Evolutionary conservation across 345 rosid species (phyloP).

Genomic region (Boechera stricta): DNA sequence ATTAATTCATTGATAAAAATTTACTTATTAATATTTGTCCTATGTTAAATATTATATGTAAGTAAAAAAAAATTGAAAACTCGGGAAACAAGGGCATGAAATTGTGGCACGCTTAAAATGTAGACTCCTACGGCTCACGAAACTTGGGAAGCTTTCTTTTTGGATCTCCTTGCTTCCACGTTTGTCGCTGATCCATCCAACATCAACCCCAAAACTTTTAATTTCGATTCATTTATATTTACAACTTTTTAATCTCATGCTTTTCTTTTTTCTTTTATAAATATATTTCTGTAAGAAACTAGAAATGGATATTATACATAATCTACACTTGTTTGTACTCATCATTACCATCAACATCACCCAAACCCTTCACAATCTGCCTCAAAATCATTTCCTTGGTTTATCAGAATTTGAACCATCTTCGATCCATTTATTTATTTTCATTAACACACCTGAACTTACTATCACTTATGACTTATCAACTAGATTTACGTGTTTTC

Average conservation of each 20-base stretch:
- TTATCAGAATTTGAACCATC: no score
- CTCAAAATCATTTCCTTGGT: no score
- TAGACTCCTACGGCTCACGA: constrained; percentile 35
- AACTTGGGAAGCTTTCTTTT: constrained; percentile 37
- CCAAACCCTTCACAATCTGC: no score
- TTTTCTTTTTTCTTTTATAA: neutral
- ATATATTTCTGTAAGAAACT: no score
- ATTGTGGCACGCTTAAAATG: constrained; percentile 42
- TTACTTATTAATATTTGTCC: neutral
- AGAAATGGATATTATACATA: no score
- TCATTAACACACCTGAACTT: no score
- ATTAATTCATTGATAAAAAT: neutral
- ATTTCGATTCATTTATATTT: neutral
- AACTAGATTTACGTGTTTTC: no score
- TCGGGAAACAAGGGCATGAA: constrained; percentile 48
- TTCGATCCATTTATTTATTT: no score
- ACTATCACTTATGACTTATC: no score
- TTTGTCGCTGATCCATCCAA: constrained; percentile 43
- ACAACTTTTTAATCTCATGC: constrained; percentile 7
- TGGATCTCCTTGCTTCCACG: constrained; percentile 29
- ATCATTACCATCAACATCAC: no score
- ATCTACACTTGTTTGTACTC: no score
- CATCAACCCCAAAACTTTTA: constrained; percentile 29
- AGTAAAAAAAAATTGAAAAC: neutral
- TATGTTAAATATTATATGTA: no score